These are phyloP conservation scores for Candida ipomoeae DNA, from an alignment of 805 yeast species.

Conservation along the genomic window DNA sequence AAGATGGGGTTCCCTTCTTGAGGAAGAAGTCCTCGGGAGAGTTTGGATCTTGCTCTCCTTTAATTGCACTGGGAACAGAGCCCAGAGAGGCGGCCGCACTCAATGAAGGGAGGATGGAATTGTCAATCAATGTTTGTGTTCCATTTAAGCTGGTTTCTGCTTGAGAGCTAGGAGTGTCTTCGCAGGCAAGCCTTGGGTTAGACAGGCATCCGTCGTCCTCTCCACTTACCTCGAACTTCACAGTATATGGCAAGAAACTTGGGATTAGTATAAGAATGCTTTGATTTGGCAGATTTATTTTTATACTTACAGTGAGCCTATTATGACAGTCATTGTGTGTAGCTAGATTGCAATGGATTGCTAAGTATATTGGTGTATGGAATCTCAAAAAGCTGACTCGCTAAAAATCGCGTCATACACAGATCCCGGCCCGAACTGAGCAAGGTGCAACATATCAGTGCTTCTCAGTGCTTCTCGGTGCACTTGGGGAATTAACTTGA, in stretches of 20 bases:
- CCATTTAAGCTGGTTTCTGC: background rate
- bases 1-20: slow-evolving; percentile 22
- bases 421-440: background rate
- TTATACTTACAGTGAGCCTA: slow-evolving; percentile 60
- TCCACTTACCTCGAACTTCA: slow-evolving; percentile 51
- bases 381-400: slow-evolving; percentile 1
- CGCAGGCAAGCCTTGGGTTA: background rate
- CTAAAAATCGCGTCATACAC: slow-evolving; percentile 1
- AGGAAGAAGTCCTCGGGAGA: slow-evolving; percentile 56
- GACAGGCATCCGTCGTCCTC: slow-evolving; percentile 8
- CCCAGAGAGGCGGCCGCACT: slow-evolving; percentile 28
- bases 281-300: background rate
- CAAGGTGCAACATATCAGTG: background rate
- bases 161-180: background rate
- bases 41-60: slow-evolving; percentile 16
- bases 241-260: slow-evolving; percentile 70
- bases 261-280: slow-evolving; percentile 16
- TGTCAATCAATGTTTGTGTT: slow-evolving; percentile 10
- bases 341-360: slow-evolving; percentile 1
- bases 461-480: background rate
- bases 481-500: background rate
- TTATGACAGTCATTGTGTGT: slow-evolving; percentile 55
- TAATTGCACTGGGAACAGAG: slow-evolving; percentile 21
- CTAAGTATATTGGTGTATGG: background rate
- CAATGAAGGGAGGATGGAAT: slow-evolving; percentile 33